Evolutionary conservation across 2,329 filamentous ascomycete species (phyloP), one percentile per base, ranked within the genome.

Genomic region (Metarhizium album): DNA sequence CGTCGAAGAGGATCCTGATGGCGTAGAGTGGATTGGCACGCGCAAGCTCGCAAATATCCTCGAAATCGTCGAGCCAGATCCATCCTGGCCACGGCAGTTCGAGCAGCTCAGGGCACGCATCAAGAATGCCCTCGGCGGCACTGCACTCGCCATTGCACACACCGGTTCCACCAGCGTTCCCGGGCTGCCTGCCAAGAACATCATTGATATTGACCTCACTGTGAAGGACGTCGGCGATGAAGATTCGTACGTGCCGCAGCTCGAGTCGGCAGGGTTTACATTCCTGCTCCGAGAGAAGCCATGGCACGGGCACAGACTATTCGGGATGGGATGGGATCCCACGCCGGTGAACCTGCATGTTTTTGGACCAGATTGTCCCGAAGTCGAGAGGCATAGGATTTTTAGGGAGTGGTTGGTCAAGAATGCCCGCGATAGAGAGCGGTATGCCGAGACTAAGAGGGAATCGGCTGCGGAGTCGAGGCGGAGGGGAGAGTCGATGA

Each of bases 101-200:
- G 35, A 48, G 16, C 20, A 42, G 23, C 9, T 48, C 35, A 48
- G 29, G 23, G 11, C 20, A 4, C 46, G 46, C 37, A 48, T 48
- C 35, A 31, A 31, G 22, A 18, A 24, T 11, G 46, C 35, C 14
- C 37, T 48, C 6, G 37, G 46, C 8, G 46, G 56, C 18, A 56
- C 67, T 2, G 54, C 66, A n/a, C 24, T 73, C 3, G 57, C 61
- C 20, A 61, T 79, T 48, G 55, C 63, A 20, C 75, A 79, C 57
- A 64, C 71, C 24, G 76, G 76, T 27, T 78, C 74, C n/a, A 79
- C 76, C 27, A 73, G 71, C 48, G 64, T 79, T 4, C 71, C 73
- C 0, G 63, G 60, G 4, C 67, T 79, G 3, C 65, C 72, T 0
- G 75, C 76, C 45, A 79, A 79, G 61, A 64, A 67, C 29, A 62